A percentile compares a stretch with the other conserved stretches of the same genome.
These are phyloP conservation scores for Paramecium sexaurelia DNA, from an alignment of 73 alveolate genomes.

Conservation along the genomic window DNA sequence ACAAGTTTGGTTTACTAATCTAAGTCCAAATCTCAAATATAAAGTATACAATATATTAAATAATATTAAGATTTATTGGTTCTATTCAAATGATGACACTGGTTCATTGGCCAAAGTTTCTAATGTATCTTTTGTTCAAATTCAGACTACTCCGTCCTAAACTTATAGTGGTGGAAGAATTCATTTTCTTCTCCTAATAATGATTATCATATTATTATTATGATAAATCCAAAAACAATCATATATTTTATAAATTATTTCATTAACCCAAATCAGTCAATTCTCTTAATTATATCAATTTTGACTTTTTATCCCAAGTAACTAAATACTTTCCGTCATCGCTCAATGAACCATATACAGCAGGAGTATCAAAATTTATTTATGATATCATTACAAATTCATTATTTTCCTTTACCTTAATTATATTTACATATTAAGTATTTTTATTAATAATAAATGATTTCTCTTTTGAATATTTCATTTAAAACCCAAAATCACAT, in stretches of 20 bases:
- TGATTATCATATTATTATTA: background rate
- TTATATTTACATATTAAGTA: background rate
- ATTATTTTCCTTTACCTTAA: background rate
- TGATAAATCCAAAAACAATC: background rate
- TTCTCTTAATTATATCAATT: background rate
- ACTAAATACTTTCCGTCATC: background rate
- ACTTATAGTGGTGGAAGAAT: conserved; percentile 36
- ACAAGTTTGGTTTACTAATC: background rate
- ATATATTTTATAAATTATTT: background rate
- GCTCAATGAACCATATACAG: background rate
- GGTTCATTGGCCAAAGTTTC: conserved; percentile 11
- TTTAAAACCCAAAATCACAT: background rate
- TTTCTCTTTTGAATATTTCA: background rate
- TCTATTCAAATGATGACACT: conserved; percentile 36
- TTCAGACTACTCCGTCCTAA: background rate
- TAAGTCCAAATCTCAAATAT: conserved; percentile 28
- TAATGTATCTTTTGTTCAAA: background rate
- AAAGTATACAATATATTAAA: background rate
- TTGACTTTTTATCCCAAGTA: background rate
- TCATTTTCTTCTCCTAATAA: background rate
- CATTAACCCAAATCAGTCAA: background rate
- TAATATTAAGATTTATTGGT: conserved; percentile 10
- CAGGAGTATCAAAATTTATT: background rate
- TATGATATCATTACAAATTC: background rate
- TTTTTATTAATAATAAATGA: background rate